Evolutionary conservation across 805 yeast genomes (phyloP).

Genomic region (Wickerhamiella lipophila): DNA sequence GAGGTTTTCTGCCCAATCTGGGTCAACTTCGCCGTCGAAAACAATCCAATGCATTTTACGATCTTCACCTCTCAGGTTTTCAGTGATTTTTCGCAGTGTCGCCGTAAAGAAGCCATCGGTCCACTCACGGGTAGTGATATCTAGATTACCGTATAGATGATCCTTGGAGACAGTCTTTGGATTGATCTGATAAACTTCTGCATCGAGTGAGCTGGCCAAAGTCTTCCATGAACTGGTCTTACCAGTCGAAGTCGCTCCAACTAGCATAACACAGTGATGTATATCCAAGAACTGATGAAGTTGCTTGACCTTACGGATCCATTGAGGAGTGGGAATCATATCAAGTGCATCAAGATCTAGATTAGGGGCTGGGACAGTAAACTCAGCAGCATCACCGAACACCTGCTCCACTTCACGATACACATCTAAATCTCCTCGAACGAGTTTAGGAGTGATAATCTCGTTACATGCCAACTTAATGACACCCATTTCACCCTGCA

Average conservation of each 20-base stretch:
- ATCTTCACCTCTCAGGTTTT: slow-evolving; percentile 47
- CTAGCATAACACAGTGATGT: slow-evolving; percentile 70
- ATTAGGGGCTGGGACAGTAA: background rate
- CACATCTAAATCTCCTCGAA: slow-evolving; percentile 37
- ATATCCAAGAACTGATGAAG: slow-evolving; percentile 45
- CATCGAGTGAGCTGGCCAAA: slow-evolving; percentile 38
- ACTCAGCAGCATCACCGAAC: slow-evolving; percentile 22
- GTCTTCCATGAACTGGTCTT: slow-evolving; percentile 46
- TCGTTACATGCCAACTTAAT: slow-evolving; percentile 41
- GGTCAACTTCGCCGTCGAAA: slow-evolving; percentile 89
- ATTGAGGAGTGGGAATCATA: slow-evolving; percentile 26
- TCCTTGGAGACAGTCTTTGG: slow-evolving; percentile 63
- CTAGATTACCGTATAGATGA: slow-evolving; percentile 55
- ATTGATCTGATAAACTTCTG: slow-evolving; percentile 42
- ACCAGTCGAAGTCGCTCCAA: slow-evolving; percentile 67
- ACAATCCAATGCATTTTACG: slow-evolving; percentile 55
- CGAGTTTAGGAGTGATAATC: slow-evolving; percentile 55
- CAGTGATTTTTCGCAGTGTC: slow-evolving; percentile 44
- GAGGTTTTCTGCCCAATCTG: slow-evolving; percentile 82
- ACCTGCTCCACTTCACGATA: slow-evolving; percentile 26
- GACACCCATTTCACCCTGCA: slow-evolving; percentile 26
- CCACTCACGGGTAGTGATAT: slow-evolving; percentile 79
- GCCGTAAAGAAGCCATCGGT: slow-evolving; percentile 72
- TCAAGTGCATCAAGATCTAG: slow-evolving; percentile 16
- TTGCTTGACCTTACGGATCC: slow-evolving; percentile 48